Base-by-base conservation (phyloP, 805 yeast genomes). In the Monosporozyma unispora region DNA sequence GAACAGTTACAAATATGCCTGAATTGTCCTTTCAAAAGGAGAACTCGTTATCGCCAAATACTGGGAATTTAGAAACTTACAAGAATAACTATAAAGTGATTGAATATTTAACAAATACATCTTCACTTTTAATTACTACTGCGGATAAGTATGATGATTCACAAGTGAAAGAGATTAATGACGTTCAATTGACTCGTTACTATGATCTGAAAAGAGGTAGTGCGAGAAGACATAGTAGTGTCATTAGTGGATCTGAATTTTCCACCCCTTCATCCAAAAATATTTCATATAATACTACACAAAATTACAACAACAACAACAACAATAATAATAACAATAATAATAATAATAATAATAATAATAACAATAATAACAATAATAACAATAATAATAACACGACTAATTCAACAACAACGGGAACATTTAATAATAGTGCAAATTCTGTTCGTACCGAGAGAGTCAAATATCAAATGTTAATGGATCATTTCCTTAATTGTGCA, bases 401-500 rank as follows among this genome's bases (percentile, higher is more conserved):
- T 18, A 43, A 16, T 11, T 12, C 44, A 1, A 19, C 12, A 19
- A 27, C 12, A 12, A 21, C 23, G n/a, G 37, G 35, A 11, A 11
- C 27, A 11, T 11, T 14, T n/a, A 41, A 33, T 21, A 3, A 11
- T 21, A 31, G 25, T 44, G 22, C 14, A 22, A 29, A 22, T 12
- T 29, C 23, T 16, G 27, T 49, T 19, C 56, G 47, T 14, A 50
- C 48, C 14, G 60, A 57, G 18, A 52, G 52, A 21, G 50, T 52
- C 12, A 51, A 47, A 38, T 51, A 54, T 6, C 46, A 50, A 23
- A 31, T 51, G 9, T 49, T 54, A 31, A 25, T 56, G 25, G 53
- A 58, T 40, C 48, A 50, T 21, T 57, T 59, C 40, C 21, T 58
- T 9, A 54, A 52, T 40, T 46, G 45, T 44, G 28, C 48, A 9